Evolutionary conservation across 805 yeast genomes (phyloP), one percentile per base, ranked within the genome.

Genomic region (Candida arabinofermentans): DNA sequence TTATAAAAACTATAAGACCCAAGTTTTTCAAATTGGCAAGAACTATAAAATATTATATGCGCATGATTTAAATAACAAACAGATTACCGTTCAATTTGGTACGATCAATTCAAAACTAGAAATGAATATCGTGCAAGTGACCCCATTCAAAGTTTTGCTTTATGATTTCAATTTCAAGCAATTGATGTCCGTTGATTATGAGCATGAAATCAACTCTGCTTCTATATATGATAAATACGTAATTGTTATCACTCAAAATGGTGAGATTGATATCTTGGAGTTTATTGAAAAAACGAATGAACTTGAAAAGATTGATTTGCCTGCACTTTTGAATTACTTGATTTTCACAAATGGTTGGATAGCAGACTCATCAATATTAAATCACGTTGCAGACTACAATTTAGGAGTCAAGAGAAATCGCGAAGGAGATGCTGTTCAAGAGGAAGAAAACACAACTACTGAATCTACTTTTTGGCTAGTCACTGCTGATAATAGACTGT

Each of bases 401-500:
- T 57, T 12, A 4, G 14, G 29, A 16, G 43, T 48, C 1, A 58
- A 58, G 29, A 50, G 67, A 41, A 49, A 51, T 23, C 24, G 37
- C 10, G 43, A 50, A 27, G 65, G 58, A 12, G 48, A 50, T 34
- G 30, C 48, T 5, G 51, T 59, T 17, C 19, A 49, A 48, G 48
- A 48, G 49, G 35, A 47, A 37, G 57, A 55, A 27, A 42, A 49
- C 32, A 24, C 44, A 2, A 41, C 41, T n/a, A 34, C 67, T 52
- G 61, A 68, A 54, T 52, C 70, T 67, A 41, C 70, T 67, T 84
- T 83, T 50, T 70, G 85, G 34, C 73, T 82, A 36, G 86, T 83
- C 5, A 83, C 90, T 2, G 90, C 88, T 43, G 90, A 83, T 56
- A 86, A 84, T 53, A 74, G 88, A 58, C 66, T 85, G 16, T 75